A percentile compares a stretch with the other conserved stretches of the same genome.
These are phyloP conservation scores for Pleurotus tuoliensis DNA, from an alignment of 768 basidiomycete genomes.

Conservation along the genomic window DNA sequence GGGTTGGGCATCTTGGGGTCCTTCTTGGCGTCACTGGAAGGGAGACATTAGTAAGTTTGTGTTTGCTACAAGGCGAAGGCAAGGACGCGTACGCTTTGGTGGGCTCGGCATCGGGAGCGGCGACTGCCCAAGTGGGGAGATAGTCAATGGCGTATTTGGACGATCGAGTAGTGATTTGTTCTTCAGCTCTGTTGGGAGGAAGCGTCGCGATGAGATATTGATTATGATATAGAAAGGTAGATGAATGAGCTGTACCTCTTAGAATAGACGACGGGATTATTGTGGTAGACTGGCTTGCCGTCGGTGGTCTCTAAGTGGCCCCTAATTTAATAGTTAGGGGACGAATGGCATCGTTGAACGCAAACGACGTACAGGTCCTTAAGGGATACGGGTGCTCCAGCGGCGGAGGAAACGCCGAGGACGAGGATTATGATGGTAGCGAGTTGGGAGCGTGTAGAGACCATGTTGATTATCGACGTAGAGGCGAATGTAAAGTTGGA, in stretches of 20 bases:
- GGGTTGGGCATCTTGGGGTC: background rate
- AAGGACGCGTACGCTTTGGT: background rate
- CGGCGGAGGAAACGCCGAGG: background rate
- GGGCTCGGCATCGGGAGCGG: background rate
- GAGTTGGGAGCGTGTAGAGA: background rate
- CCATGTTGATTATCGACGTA: background rate
- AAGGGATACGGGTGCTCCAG: background rate
- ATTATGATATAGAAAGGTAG: background rate
- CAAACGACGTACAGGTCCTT: background rate
- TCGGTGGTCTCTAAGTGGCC: background rate
- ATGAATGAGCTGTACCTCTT: background rate
- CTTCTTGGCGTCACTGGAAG: background rate
- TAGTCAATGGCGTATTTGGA: conserved; percentile 8
- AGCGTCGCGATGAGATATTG: background rate
- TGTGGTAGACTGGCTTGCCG: conserved; percentile 3
- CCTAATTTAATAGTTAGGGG: background rate
- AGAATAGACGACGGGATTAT: background rate
- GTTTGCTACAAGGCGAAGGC: background rate
- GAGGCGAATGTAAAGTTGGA: no score
- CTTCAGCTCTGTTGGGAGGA: background rate
- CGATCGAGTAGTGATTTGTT: background rate
- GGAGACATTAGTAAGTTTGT: background rate
- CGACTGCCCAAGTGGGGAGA: conserved; percentile 4
- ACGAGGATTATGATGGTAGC: conserved; percentile 2
- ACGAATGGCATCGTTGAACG: background rate